Percentiles rank a stretch among this genome's conserved stretches.
These are phyloP conservation scores for Alternaria sp. DNA, from an alignment of 2,329 filamentous ascomycete species.

Conservation along the genomic window DNA sequence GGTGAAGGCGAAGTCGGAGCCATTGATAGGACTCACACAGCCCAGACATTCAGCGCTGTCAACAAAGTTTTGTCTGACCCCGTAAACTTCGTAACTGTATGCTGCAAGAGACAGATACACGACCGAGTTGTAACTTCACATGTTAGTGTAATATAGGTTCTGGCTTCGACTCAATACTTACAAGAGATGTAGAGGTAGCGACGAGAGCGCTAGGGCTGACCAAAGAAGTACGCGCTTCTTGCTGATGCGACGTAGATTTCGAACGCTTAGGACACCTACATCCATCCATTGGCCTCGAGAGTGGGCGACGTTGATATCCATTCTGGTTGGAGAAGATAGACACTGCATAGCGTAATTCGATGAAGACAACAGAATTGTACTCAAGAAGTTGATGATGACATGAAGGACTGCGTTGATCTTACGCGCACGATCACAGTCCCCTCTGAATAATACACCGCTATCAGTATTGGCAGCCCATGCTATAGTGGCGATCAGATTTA, in stretches of 20 bases:
- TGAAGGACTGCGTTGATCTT: slow-evolving; percentile 41
- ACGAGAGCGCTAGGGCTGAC: background rate
- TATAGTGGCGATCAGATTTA: background rate
- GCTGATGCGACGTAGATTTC: background rate
- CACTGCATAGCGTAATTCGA: slow-evolving; percentile 25
- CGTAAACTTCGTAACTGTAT: slow-evolving; percentile 20
- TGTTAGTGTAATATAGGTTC: background rate
- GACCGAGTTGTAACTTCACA: slow-evolving; percentile 31
- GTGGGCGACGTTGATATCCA: slow-evolving; percentile 20
- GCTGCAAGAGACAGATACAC: slow-evolving; percentile 26
- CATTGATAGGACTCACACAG: background rate
- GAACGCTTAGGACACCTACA: background rate
- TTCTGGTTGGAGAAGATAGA: slow-evolving; percentile 16
- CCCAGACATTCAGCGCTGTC: background rate
- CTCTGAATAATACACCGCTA: slow-evolving; percentile 14
- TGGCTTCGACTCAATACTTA: background rate
- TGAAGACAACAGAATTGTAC: slow-evolving; percentile 23
- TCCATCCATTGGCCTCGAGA: background rate
- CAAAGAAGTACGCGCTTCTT: background rate
- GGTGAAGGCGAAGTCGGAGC: background rate
- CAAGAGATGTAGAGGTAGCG: background rate
- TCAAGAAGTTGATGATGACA: slow-evolving; percentile 54
- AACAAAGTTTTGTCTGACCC: slow-evolving; percentile 3
- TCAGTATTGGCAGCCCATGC: background rate
- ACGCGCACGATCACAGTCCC: slow-evolving; percentile 21